Conservation (phyloP, 2,329 filamentous ascomycete genomes). For the Fusarium brachygibbosum region DNA sequence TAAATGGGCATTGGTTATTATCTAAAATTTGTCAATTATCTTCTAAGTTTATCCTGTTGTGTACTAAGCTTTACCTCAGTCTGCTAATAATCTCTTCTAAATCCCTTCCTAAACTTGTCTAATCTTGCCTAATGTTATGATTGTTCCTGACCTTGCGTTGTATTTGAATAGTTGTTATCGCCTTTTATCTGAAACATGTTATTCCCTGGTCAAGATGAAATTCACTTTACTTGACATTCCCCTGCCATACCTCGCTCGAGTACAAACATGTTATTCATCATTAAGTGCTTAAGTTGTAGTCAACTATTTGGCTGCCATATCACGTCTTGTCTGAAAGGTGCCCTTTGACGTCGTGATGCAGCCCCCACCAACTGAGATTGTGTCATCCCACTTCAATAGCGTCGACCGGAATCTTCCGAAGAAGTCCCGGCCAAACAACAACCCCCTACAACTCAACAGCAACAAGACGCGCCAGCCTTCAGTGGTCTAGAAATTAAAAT, state of each 20-base stretch:
- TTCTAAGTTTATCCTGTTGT: neutral
- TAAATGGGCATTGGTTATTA: neutral
- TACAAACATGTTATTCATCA: too few relatives aligned
- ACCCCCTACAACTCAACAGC: conserved; percentile 7
- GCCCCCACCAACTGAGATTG: conserved; percentile 19
- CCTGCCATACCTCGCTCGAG: neutral
- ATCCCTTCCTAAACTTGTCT: neutral
- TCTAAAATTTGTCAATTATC: neutral
- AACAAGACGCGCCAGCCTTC: neutral
- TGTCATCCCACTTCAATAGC: conserved; percentile 24
- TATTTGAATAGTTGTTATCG: neutral
- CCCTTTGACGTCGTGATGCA: conserved; percentile 19
- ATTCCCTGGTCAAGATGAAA: neutral
- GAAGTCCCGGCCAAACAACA: conserved; percentile 30
- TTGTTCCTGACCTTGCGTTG: neutral
- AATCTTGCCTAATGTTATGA: too few relatives aligned
- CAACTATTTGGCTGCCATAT: neutral
- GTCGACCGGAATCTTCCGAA: conserved; percentile 24
- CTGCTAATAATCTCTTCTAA: neutral
- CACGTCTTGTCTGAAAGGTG: neutral
- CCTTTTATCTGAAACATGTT: neutral
- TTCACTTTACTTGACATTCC: neutral
- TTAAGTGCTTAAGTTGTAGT: too few relatives aligned
- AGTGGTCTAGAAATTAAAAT: neutral
- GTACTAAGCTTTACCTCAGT: neutral